Percentiles rank a stretch among this genome's conserved stretches.
These are phyloP conservation scores for Leishmania arabica DNA, from an alignment of 208 protist genomes.

Conservation along the genomic window DNA sequence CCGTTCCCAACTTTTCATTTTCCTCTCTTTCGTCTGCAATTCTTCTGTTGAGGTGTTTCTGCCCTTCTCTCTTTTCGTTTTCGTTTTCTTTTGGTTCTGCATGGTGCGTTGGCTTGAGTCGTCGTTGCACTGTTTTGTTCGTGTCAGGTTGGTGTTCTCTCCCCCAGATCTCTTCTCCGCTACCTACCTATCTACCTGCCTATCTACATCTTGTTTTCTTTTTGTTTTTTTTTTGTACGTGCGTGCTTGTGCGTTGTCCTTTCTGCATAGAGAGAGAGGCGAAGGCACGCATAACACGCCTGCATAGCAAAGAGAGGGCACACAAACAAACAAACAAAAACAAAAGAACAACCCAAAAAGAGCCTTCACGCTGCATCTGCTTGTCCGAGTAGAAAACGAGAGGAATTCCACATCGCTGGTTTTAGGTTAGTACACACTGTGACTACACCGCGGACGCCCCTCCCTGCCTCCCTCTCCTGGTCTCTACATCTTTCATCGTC, in stretches of 20 bases:
- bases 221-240: not conserved
- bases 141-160: not conserved
- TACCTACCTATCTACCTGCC: not conserved
- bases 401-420: not conserved
- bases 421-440: not conserved
- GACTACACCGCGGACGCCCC: not conserved
- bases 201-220: not conserved
- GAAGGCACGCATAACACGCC: not conserved
- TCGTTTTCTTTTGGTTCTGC: not conserved
- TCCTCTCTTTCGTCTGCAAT: not conserved
- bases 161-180: not conserved
- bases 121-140: not conserved
- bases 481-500: not conserved
- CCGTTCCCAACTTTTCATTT: not conserved
- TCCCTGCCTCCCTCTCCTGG: not conserved
- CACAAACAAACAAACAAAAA: not conserved
- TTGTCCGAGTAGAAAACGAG: not conserved
- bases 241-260: not conserved
- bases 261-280: not conserved
- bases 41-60: not conserved
- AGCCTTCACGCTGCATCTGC: not conserved
- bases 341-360: not conserved
- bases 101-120: not conserved
- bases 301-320: not conserved
- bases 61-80: not conserved